phyloP scores from a whole-genome alignment of 208 protist species.

The Zelonia costaricensis region DNA sequence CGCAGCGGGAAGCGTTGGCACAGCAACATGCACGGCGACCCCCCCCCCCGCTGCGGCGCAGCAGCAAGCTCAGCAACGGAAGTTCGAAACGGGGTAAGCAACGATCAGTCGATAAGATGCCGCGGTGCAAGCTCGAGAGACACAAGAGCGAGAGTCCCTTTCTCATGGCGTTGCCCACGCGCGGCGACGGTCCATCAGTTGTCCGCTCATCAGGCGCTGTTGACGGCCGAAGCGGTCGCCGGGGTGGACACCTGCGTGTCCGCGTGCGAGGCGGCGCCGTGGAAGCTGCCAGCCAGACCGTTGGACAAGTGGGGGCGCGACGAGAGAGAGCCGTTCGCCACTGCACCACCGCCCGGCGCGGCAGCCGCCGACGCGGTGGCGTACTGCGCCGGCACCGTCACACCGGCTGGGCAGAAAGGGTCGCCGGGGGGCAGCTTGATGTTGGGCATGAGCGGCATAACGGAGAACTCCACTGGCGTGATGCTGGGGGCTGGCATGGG shows the following conservation, averaged over 20 bases:
- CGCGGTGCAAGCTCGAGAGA: too few relatives aligned
- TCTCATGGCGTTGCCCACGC: too few relatives aligned
- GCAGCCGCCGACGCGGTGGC: neutral
- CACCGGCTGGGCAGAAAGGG: constrained; percentile 65
- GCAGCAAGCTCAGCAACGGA: too few relatives aligned
- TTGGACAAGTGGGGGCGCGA: neutral
- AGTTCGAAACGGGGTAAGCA: too few relatives aligned
- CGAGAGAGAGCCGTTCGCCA: neutral
- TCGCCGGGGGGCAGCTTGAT: constrained; percentile 44
- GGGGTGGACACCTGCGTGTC: constrained; percentile 1
- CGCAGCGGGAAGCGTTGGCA: too few relatives aligned
- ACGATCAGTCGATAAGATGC: too few relatives aligned
- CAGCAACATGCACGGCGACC: too few relatives aligned
- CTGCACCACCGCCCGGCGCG: constrained; percentile 6
- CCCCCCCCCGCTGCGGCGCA: too few relatives aligned
- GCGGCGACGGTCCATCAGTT: too few relatives aligned
- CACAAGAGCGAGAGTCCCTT: too few relatives aligned
- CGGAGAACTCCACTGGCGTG: constrained; percentile 31
- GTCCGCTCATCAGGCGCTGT: too few relatives aligned
- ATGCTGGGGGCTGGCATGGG: neutral
- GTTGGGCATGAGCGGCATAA: constrained; percentile 50
- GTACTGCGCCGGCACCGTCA: constrained; percentile 47
- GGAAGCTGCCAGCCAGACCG: neutral
- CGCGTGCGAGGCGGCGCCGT: neutral
- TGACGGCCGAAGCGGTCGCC: neutral